These are phyloP conservation scores for Umbelopsis sp. DNA, from an alignment of 192 early-diverging fungal genomes.

Conservation along the genomic window DNA sequence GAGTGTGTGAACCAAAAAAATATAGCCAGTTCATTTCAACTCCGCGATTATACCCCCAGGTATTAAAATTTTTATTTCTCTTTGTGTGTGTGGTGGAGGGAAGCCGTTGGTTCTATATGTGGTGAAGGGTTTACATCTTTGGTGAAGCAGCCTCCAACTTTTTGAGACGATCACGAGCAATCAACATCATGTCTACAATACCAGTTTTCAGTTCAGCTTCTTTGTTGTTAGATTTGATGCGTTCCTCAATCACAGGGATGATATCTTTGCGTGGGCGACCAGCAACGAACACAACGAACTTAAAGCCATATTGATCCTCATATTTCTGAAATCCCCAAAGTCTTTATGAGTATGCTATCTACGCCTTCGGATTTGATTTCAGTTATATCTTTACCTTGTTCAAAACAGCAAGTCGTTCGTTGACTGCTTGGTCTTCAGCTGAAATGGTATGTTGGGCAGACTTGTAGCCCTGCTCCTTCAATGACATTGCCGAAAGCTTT, in stretches of 20 bases:
- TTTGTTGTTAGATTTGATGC: slow-evolving; percentile 61
- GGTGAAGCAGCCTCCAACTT: slow-evolving; percentile 51
- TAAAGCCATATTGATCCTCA: slow-evolving; percentile 77
- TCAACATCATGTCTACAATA: slow-evolving; percentile 76
- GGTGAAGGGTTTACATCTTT: background rate
- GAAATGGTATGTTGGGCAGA: slow-evolving; percentile 34
- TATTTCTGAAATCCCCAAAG: slow-evolving; percentile 43
- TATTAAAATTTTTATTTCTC: too few species aligned
- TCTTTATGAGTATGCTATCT: background rate
- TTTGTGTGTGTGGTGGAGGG: too few species aligned
- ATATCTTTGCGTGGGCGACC: slow-evolving; percentile 73
- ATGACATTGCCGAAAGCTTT: slow-evolving; percentile 71
- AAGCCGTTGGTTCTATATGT: too few species aligned
- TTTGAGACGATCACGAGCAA: slow-evolving; percentile 77
- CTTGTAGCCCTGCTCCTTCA: slow-evolving; percentile 71
- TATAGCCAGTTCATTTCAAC: too few species aligned
- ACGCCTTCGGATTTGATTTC: background rate
- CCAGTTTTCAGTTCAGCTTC: slow-evolving; percentile 71
- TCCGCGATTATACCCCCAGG: too few species aligned
- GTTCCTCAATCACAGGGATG: slow-evolving; percentile 73
- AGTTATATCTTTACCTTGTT: slow-evolving; percentile 52
- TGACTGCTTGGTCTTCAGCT: slow-evolving; percentile 52
- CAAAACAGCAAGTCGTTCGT: slow-evolving; percentile 57
- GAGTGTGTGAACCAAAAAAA: too few species aligned
- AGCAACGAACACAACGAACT: slow-evolving; percentile 83